Evolutionary conservation across 352 stramenopile species (phyloP).

Genomic region (Pythium brassicae): DNA sequence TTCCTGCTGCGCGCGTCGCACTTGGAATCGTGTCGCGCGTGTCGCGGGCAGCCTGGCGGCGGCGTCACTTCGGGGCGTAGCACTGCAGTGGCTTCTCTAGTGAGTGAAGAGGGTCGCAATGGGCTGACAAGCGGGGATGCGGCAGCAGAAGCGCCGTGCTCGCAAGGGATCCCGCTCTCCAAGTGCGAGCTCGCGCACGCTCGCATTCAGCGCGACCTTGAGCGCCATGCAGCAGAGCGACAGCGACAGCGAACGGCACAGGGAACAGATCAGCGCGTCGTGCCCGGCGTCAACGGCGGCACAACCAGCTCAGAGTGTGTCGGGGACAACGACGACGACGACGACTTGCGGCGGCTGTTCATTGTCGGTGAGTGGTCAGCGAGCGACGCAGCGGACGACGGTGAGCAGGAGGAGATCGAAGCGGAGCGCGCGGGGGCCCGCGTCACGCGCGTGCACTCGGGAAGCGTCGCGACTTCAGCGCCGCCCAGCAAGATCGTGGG

Average conservation of each 20-base stretch:
- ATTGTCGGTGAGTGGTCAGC: constrained; percentile 53
- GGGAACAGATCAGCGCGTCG: background rate
- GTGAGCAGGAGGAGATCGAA: background rate
- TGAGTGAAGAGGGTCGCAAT: background rate
- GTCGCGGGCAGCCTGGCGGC: background rate
- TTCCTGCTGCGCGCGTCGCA: constrained; percentile 50
- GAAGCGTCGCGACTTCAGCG: background rate
- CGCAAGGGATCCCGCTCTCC: constrained; percentile 4
- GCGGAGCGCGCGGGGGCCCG: background rate
- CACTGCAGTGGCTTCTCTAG: background rate
- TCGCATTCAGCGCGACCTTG: background rate
- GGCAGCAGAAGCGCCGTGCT: background rate
- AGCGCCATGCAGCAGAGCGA: background rate
- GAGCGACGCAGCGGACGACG: constrained; percentile 13
- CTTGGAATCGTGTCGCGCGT: constrained; percentile 17
- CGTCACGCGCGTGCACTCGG: constrained; percentile 9
- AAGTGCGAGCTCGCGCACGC: constrained; percentile 5
- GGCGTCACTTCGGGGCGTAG: background rate
- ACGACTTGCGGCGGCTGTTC: constrained; percentile 16
- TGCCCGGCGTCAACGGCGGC: background rate
- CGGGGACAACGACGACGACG: background rate
- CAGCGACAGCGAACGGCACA: background rate
- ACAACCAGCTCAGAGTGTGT: no score
- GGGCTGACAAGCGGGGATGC: background rate
- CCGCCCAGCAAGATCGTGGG: constrained; percentile 21